A percentile compares a stretch with the other conserved stretches of the same genome.
Evolutionary conservation across 495 filamentous ascomycete species (phyloP).

Genomic region (Jackrogersella minutella): DNA sequence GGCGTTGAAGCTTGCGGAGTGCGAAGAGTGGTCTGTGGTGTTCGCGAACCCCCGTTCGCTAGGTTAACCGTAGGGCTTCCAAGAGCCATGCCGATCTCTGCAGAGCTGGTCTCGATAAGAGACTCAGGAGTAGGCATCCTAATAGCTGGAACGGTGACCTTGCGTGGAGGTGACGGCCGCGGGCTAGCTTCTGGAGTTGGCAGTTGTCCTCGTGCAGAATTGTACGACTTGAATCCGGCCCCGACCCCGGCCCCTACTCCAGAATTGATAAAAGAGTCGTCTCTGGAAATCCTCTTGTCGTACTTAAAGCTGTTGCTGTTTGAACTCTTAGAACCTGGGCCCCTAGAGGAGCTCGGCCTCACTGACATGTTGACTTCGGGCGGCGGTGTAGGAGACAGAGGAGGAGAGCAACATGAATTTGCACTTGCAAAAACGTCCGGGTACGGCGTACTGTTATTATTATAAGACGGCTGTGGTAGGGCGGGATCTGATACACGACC

Average conservation of each 20-base stretch:
- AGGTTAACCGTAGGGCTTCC: conserved; percentile 58
- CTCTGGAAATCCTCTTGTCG: conserved; percentile 54
- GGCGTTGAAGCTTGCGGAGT: conserved; percentile 26
- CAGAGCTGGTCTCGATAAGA: conserved; percentile 42
- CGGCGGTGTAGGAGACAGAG: conserved; percentile 49
- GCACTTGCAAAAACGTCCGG: conserved; percentile 23
- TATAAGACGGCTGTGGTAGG: conserved; percentile 46
- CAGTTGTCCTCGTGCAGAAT: conserved; percentile 45
- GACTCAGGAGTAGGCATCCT: conserved; percentile 53
- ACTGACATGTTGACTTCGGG: conserved; percentile 47
- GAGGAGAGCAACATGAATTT: conserved; percentile 50
- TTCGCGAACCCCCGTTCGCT: conserved; percentile 16
- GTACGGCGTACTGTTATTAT: conserved; percentile 27
- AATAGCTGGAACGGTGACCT: conserved; percentile 35
- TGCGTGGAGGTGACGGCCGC: conserved; percentile 33
- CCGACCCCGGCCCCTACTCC: conserved; percentile 29
- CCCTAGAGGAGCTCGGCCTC: conserved; percentile 54
- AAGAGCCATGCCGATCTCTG: conserved; percentile 65
- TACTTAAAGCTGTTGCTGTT: conserved; percentile 40
- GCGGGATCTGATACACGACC: conserved; percentile 56
- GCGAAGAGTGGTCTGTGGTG: conserved; percentile 23
- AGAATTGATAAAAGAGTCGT: conserved; percentile 56
- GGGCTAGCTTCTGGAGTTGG: conserved; percentile 57
- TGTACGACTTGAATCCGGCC: conserved; percentile 42
- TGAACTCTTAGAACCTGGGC: conserved; percentile 32